Evolutionary conservation across 495 filamentous ascomycete species (phyloP).

Genomic region (Penicillium samsonianum): DNA sequence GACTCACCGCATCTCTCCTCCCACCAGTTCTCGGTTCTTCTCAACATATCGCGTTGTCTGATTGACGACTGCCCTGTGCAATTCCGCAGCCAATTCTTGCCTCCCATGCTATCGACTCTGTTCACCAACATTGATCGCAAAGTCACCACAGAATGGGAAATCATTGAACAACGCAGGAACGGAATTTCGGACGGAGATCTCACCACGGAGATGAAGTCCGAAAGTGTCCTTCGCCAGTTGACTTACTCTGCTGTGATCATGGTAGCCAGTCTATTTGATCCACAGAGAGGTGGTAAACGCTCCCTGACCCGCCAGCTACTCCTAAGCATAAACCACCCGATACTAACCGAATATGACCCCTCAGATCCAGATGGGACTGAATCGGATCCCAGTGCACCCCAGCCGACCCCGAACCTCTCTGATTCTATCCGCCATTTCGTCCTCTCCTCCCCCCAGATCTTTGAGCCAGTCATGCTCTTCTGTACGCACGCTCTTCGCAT

Average conservation of each 20-base stretch:
- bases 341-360: conserved; percentile 16
- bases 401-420: conserved; percentile 35
- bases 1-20: conserved; percentile 83
- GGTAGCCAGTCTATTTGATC: conserved; percentile 84
- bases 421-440: conserved; percentile 75
- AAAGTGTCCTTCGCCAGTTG: conserved; percentile 92
- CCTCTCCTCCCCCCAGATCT: conserved; percentile 71
- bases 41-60: conserved; percentile 81
- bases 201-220: conserved; percentile 95
- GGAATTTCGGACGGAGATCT: conserved; percentile 68
- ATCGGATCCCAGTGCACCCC: conserved; percentile 44
- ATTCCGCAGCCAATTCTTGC: conserved; percentile 76
- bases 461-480: conserved; percentile 87
- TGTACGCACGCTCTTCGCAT: conserved; percentile 87
- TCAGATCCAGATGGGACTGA: conserved; percentile 45
- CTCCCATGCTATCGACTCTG: conserved; percentile 77
- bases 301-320: background rate
- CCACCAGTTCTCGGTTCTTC: conserved; percentile 87
- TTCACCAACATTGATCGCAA: conserved; percentile 86
- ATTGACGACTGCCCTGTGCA: conserved; percentile 88
- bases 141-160: conserved; percentile 80
- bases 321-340: background rate
- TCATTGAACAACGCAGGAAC: conserved; percentile 62
- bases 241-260: conserved; percentile 90
- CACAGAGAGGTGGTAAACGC: conserved; percentile 54